Base-by-base conservation (phyloP, 495 filamentous ascomycete genomes). In the Hypoxylon fragiforme region DNA sequence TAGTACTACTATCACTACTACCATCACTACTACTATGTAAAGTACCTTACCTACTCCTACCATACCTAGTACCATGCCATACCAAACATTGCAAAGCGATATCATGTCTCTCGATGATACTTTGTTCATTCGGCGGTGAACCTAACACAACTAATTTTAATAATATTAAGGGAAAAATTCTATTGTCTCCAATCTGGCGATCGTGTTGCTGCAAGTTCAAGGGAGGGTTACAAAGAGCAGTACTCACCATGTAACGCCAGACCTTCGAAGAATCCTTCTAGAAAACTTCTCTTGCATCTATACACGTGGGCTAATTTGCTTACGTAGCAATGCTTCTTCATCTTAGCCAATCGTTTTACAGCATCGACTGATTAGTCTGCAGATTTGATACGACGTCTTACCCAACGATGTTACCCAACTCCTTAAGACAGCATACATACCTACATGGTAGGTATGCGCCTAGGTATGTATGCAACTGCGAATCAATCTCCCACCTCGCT, bases 301-400 rank as follows among this genome's bases (percentile, higher is more conserved):
- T 53, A 62, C 58, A 62, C 58, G 58, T 62, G 58, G 58, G 40
- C n/a, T 32, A 56, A 42, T 32, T 34, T 49, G 46, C 57, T 61
- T 30, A 56, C 51, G 57, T 50, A 42, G 41, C 54, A 61, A 11
- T 36, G 37, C 14, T 32, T 15, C 39, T 60, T n/a, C 38, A 38
- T 49, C 48, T 18, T 13, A 45, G 44, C 58, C 52, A 62, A 42
- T 62, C 47, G 48, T 37, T 2, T 44, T 15, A 32, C 39, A 34
- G 48, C 34, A 28, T 52, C 39, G 47, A 13, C 26, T 44, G 18
- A 31, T 43, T 18, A 52, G 28, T 38, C 46, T 13, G 47, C 37
- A 24, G 52, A 53, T 62, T 44, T 57, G 58, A 62, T 55, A 62
- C 58, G 45, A 34, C 47, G 7, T 40, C 26, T 19, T 35, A 13